Conservation (phyloP, 345 rosid species). For the Euphorbia lathyris region DNA sequence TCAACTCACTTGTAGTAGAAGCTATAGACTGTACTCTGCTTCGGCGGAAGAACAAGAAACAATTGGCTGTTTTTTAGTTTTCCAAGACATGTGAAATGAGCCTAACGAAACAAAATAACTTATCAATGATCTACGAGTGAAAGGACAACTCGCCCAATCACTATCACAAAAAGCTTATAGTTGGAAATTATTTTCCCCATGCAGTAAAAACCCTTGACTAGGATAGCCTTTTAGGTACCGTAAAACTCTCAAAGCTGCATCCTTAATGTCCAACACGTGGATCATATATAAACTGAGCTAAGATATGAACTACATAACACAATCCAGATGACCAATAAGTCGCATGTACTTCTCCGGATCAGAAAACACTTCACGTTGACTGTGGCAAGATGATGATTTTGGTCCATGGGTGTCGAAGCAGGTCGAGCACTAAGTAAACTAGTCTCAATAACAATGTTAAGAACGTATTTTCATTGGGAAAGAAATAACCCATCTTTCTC, state of each 20-base stretch:
- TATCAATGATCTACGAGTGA: too few species aligned
- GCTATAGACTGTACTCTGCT: too few species aligned
- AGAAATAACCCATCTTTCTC: background rate
- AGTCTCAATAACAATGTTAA: background rate
- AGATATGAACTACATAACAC: background rate
- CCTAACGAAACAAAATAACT: too few species aligned
- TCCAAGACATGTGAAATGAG: too few species aligned
- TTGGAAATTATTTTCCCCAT: background rate
- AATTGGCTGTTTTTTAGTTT: too few species aligned
- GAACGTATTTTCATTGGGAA: background rate
- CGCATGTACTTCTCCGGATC: background rate
- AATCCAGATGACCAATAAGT: background rate
- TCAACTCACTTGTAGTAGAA: too few species aligned
- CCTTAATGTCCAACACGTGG: background rate
- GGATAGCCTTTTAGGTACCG: background rate
- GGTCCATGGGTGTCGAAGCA: background rate
- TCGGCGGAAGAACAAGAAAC: too few species aligned
- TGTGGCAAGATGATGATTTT: background rate
- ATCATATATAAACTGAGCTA: background rate
- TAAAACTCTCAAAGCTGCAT: background rate
- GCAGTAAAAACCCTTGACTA: background rate
- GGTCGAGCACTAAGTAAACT: background rate
- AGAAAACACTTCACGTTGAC: background rate
- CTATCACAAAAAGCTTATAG: background rate
- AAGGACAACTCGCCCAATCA: too few species aligned